Percentiles rank a stretch among this genome's conserved stretches.
Conservation (phyloP, 306 rosid species). For the Vigna trinervia region DNA sequence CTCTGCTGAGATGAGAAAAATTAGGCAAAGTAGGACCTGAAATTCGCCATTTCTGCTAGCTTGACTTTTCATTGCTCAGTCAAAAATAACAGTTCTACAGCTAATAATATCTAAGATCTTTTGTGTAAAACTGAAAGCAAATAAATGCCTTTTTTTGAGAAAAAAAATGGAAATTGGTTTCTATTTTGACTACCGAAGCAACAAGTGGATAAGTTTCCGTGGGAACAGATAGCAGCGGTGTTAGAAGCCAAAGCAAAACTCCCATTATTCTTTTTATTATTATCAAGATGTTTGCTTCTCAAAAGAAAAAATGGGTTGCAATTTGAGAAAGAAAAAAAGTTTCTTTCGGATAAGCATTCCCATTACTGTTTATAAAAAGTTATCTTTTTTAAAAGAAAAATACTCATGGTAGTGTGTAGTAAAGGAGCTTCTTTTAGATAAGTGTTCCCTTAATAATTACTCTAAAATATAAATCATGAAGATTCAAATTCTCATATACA, state of each 20-base stretch:
- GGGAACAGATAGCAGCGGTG: neutral
- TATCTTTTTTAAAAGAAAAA: too few species aligned
- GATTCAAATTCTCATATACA: too few species aligned
- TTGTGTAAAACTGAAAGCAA: neutral
- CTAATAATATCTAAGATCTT: neutral
- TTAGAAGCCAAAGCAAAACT: conserved; percentile 31
- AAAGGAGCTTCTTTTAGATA: too few species aligned
- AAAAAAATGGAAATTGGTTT: neutral
- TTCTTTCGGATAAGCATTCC: too few species aligned
- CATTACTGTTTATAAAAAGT: too few species aligned
- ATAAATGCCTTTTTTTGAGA: neutral
- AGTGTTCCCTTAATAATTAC: too few species aligned
- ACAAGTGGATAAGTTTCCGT: too few species aligned
- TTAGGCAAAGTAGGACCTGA: neutral
- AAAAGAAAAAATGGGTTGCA: neutral
- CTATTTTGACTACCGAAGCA: conserved; percentile 17
- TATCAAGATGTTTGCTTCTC: neutral
- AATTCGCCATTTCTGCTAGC: neutral
- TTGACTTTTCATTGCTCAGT: conserved; percentile 7
- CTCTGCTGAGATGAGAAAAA: neutral
- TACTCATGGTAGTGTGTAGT: too few species aligned
- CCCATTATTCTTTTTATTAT: neutral
- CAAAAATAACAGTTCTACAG: neutral
- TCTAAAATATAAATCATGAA: too few species aligned
- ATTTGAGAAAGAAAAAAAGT: too few species aligned